Evolutionary conservation across 352 stramenopile species (phyloP).

Genomic region (Sclerospora graminicola): DNA sequence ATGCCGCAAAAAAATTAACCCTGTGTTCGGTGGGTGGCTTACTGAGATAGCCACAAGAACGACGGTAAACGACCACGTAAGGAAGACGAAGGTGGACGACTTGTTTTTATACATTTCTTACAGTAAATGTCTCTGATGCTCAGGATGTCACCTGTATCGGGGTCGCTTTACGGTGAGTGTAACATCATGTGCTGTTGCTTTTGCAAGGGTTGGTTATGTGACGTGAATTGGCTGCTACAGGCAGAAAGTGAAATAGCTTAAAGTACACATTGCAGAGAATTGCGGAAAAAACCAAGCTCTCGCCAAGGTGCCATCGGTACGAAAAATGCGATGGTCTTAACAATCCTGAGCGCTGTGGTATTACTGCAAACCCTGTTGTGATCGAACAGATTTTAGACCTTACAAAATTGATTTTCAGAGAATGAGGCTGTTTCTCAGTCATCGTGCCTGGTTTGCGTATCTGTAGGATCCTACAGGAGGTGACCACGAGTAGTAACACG

Average conservation of each 20-base stretch:
- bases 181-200: too few species aligned
- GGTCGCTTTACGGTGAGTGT: constrained; percentile 23
- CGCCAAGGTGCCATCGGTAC: too few species aligned
- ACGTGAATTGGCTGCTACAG: too few species aligned
- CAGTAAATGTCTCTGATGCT: too few species aligned
- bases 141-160: constrained; percentile 25
- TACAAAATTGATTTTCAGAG: constrained; percentile 19
- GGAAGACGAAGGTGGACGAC: too few species aligned
- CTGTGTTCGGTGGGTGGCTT: constrained; percentile 72
- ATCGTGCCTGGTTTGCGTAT: background rate
- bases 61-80: too few species aligned
- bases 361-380: background rate
- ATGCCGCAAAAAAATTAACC: constrained; percentile 50
- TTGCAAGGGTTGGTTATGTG: constrained; percentile 1
- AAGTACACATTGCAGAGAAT: constrained; percentile 38
- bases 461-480: constrained; percentile 59
- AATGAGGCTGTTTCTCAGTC: background rate
- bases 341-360: background rate
- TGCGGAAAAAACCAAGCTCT: too few species aligned
- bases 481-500: constrained; percentile 9
- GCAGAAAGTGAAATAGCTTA: constrained; percentile 47
- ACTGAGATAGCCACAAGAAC: too few species aligned
- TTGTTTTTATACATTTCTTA: too few species aligned
- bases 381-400: constrained; percentile 43
- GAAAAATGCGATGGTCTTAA: background rate